Evolutionary conservation across 192 early-diverging fungal species (phyloP).

Genomic region (Umbelopsis vinacea): DNA sequence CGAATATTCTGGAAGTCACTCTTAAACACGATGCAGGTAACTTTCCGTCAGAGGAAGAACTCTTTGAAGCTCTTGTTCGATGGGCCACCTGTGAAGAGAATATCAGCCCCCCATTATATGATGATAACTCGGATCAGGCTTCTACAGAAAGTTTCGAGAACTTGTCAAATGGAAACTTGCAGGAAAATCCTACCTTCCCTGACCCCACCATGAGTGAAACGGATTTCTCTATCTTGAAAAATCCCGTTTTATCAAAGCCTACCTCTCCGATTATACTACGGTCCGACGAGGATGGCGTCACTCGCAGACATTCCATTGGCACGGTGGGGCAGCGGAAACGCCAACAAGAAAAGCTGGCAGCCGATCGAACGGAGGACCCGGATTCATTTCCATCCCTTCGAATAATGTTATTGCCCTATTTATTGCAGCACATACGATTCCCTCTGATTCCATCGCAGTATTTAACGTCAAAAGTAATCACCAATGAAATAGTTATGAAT

Average conservation of each 20-base stretch:
- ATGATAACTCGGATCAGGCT: not conserved
- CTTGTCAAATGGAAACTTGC: not conserved
- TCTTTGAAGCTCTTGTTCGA: constrained; percentile 35
- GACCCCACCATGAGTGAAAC: not conserved
- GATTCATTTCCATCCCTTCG: not conserved
- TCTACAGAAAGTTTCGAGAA: constrained; percentile 1
- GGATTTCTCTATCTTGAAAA: not conserved
- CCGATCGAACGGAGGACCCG: not conserved
- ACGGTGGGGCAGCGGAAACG: not conserved
- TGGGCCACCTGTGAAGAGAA: constrained; percentile 30
- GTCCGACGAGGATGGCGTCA: not conserved
- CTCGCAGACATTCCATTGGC: not conserved
- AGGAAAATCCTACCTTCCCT: not conserved
- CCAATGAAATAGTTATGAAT: constrained; percentile 31
- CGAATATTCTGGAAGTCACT: constrained; percentile 28
- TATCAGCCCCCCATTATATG: not conserved
- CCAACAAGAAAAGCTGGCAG: not conserved
- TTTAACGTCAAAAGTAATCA: constrained; percentile 35
- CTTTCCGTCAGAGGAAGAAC: constrained; percentile 29
- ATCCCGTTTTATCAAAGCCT: not conserved
- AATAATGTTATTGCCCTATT: constrained; percentile 22
- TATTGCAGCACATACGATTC: constrained; percentile 44
- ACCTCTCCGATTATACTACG: not conserved
- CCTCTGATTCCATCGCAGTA: constrained; percentile 38
- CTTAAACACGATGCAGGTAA: constrained; percentile 39